Base-by-base conservation (phyloP, 257 asterid genomes). In the Penstemon barbatus region DNA sequence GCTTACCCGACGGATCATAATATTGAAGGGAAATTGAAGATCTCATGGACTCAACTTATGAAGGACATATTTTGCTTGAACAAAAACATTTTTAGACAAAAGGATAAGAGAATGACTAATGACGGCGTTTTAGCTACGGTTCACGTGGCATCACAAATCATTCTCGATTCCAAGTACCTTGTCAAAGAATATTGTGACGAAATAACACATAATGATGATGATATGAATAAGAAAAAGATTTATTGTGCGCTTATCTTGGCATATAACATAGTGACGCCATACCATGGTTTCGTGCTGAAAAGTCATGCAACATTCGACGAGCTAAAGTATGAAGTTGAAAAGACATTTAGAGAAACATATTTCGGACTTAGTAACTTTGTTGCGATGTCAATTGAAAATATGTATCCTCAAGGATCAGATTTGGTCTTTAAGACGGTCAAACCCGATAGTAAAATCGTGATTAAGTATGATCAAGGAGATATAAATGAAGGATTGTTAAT, bases 21-120 rank as follows among this genome's bases (percentile, higher is more conserved):
- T 25, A 18, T 68, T 38, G 87, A 78, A n/a, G 52, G 78, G 5
- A 80, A 80, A 38, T 46, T 71, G 52, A 85, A 78, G 68, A 66
- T 89, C 3, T 75, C 93, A 8, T 65, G 90, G 88, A 71, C 70
- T 60, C 99, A 94, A 64, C 85, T 94, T n/a, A 78, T 73, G 79
- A 91, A 79, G 77, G 99, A 94, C 82, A 71, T 91, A 54, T 39
- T 74, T 12, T 75, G 48, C 71, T 50, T 87, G 74, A 85, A 94
- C 82, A 82, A 69, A 52, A 62, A 74, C 66, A 68, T 88, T 15
- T 62, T 87, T 5, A 69, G 59, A 49, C 83, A 85, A 36, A 81
- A 82, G 9, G 15, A 46, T 51, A 75, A 71, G 36, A 55, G 63
- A 15, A 43, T 41, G 12, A 44, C 66, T 1, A 71, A 60, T 5